Base-by-base conservation (phyloP, 1,284 basidiomycete species). In the Microbotryum scabiosae region DNA sequence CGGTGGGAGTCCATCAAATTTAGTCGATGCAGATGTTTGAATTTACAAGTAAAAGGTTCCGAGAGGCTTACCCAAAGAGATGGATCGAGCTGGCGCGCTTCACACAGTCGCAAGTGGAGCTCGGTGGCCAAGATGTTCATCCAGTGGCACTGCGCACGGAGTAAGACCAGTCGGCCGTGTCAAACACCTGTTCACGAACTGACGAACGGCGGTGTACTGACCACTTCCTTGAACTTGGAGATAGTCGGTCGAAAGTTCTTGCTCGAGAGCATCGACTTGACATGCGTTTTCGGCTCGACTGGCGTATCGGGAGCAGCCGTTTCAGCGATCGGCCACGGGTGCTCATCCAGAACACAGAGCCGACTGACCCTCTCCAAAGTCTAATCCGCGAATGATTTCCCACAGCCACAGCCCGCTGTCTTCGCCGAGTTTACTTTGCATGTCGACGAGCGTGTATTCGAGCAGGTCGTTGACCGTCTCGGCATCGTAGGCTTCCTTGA, bases 181-280 rank as follows among this genome's bases (percentile, higher is more conserved):
- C 43, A 2, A 41, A n/a, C 8, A 7, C 12, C 9, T 30, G 6
- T 16, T 16, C 9, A 10, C 12, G 16, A n/a, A 18, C 7, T 18
- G 5, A 14, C 18, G 12, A 41, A 18, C 18, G 41, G n/a, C 5
- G 30, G 48, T 6, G 5, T 20, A 55, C 69, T 30, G 28, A 67
- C 70, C 0, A 89, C 90, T 68, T 92, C 85, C 7, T 82, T 78
- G 14, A 82, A 76, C 44, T 83, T 85, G 2, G 80, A 85, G 43
- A 96, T 84, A 1, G 85, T 82, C 25, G 84, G 83, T 0, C 85
- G 84, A 25, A 94, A 82, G 71, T 94, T 96, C 75, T 97, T 97
- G 12, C 89, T 86, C 0, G 90, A 90, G 56, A 91, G 78, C 92
- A 97, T 97, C 67, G 88, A 91, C 77, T 96, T 96, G 46, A 86